Conservation (phyloP, 1,284 basidiomycete species). For the Microbotryum silenes-acaulis region DNA sequence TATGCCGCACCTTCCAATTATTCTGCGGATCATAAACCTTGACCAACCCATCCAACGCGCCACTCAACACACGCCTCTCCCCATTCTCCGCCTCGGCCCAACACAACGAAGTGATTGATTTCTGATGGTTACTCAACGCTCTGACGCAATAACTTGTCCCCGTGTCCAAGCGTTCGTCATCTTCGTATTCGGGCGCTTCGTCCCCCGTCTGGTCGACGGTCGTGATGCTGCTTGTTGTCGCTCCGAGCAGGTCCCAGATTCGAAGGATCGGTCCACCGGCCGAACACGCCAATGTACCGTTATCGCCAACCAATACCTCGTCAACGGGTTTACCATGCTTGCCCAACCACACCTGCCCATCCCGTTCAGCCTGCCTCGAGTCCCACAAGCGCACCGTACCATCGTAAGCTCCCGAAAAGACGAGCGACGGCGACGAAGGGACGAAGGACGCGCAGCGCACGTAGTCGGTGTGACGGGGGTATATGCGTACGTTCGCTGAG, state of each 20-base stretch:
- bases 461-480: constrained; percentile 84
- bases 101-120: constrained; percentile 78
- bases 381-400: constrained; percentile 85
- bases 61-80: constrained; percentile 72
- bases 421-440: constrained; percentile 68
- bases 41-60: constrained; percentile 90
- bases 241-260: constrained; percentile 92
- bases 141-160: constrained; percentile 53
- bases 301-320: constrained; percentile 87
- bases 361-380: constrained; percentile 46
- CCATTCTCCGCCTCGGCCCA: constrained; percentile 44
- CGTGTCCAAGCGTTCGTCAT: constrained; percentile 24
- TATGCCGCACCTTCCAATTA: constrained; percentile 91
- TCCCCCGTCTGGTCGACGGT: neutral
- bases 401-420: constrained; percentile 93
- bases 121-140: constrained; percentile 93
- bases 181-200: constrained; percentile 44
- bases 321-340: constrained; percentile 63
- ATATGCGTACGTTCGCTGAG: constrained; percentile 67
- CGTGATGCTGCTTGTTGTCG: constrained; percentile 45
- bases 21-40: constrained; percentile 91
- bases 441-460: constrained; percentile 86
- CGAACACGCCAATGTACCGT: constrained; percentile 76
- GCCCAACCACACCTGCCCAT: constrained; percentile 30
- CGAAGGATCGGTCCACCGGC: constrained; percentile 87